Evolutionary conservation across 2,329 filamentous ascomycete species (phyloP).

Genomic region (Trichoderma breve): DNA sequence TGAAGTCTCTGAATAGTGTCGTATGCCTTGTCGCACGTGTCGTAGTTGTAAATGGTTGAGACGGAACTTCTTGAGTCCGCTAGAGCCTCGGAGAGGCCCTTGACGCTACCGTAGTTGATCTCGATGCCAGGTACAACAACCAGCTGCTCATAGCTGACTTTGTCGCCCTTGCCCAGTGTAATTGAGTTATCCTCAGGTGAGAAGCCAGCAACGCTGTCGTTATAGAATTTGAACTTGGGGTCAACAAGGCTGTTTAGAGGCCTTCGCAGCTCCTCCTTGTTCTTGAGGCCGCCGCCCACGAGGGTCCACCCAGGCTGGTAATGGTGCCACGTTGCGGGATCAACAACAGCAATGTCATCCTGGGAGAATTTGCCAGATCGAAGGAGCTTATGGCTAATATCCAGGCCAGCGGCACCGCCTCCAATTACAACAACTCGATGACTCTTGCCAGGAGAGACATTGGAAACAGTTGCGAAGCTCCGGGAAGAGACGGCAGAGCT

Average conservation of each 20-base stretch:
- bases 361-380: slow-evolving; percentile 53
- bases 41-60: slow-evolving; percentile 58
- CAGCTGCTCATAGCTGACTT: slow-evolving; percentile 61
- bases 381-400: slow-evolving; percentile 66
- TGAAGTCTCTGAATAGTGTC: slow-evolving; percentile 45
- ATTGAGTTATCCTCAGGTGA: slow-evolving; percentile 56
- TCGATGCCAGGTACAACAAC: slow-evolving; percentile 60
- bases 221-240: slow-evolving; percentile 61
- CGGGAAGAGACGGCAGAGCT: background rate
- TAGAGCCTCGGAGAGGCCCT: slow-evolving; percentile 57
- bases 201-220: slow-evolving; percentile 49
- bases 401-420: slow-evolving; percentile 63
- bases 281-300: slow-evolving; percentile 64
- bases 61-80: slow-evolving; percentile 47
- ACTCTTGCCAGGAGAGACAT: slow-evolving; percentile 30
- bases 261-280: slow-evolving; percentile 55
- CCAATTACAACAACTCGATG: slow-evolving; percentile 68
- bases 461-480: slow-evolving; percentile 26
- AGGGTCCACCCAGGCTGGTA: slow-evolving; percentile 71
- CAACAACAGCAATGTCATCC: slow-evolving; percentile 63
- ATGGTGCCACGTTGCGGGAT: slow-evolving; percentile 62
- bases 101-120: slow-evolving; percentile 50
- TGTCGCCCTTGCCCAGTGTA: slow-evolving; percentile 54
- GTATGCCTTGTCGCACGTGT: slow-evolving; percentile 54
- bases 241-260: slow-evolving; percentile 53